Base-by-base conservation (phyloP, 2,329 filamentous ascomycete genomes). In the Ceratocystis variospora region DNA sequence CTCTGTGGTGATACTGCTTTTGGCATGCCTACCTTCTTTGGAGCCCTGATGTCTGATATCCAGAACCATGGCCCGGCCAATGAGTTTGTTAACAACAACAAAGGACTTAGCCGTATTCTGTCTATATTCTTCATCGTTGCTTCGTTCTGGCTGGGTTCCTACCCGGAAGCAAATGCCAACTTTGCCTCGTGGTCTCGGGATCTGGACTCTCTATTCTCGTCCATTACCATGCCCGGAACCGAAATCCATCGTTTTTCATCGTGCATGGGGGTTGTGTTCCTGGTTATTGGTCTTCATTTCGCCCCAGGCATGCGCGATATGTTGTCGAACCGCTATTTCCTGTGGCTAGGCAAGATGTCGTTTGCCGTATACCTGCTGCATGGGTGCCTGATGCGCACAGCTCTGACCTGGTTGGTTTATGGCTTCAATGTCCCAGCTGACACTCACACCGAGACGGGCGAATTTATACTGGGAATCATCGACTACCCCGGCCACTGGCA, bases 341-440 rank as follows among this genome's bases (percentile, higher is more conserved):
- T 84, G 57, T 87, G 83, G 79, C 79, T 87, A 12, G 84, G 84
- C 57, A 82, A 81, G 71, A 80, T 86, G 74, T 84, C 81, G 57
- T 86, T 86, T 70, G 83, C 84, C 0, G 81, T 87, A 15, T 87
- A 87, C 70, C 78, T 87, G 5, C 74, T 87, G 22, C 84, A 87
- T 73, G 84, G 84, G 53, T 79, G 81, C 0, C 76, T 87, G 37
- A 79, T 86, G 70, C 80, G 84, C 66, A 81, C 79, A 28, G 73
- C 85, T 6, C 76, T 87, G 15, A 80, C 81, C 31, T 86, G 83
- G 81, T 78, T 86, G 76, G 74, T 85, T 12, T 86, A 80, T 68
- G 77, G 80, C 17, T 73, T 79, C 59, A 71, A 70, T 61, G 70
- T 74, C 1, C 75, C 77, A 12, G 73, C 74, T 8, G 72, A 76